Base-by-base conservation (phyloP, 768 basidiomycete species). In the Clathrus columnatus region DNA sequence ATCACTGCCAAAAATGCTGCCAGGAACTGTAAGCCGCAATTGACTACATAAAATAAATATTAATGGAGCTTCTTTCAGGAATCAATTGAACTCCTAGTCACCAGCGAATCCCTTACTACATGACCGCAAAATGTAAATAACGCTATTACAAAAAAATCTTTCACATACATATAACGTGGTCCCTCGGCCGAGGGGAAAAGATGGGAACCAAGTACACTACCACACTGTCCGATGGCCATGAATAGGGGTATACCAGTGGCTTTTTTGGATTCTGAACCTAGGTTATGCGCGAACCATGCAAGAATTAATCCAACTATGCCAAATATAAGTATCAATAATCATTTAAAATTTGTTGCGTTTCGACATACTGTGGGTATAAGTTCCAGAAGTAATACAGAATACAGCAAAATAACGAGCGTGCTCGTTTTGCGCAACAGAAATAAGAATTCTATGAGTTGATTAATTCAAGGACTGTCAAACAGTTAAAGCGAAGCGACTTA, bases 201-300 rank as follows among this genome's bases (percentile, higher is more conserved):
- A 57, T 87, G 84, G 0, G 85, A 77, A n/a, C 85, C 86, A n/a
- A 86, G 72, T 47, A 87, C 69, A 58, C 85, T 85, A 11, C 85
- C 87, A 50, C 84, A 81, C 63, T 89, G 87, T 0, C 87, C 87
- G 32, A 89, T 86, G 10, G 84, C 77, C 81, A 87, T 87, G 64
- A 87, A 87, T 69, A 85, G 75, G 7, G 85, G 84, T 28, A 87
- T 83, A 0, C 86, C 86, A 0, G 85, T 80, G 0, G 87, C 86
- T 54, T 79, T 81, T 67, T 89, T 87, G 0, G 83, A 82, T 61
- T 89, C 87, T 0, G 86, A 87, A 2, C 85, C 86, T 6, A 87
- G 74, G 61, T 87, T 89, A 61, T 87, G 85, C 3, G 83, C 79
- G 60, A 77, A 87, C 88, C 87, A 89, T 2, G 86, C 84, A 52